Base-by-base conservation (phyloP, 148 eudicot genomes). In the Chenopodium berlandieri region DNA sequence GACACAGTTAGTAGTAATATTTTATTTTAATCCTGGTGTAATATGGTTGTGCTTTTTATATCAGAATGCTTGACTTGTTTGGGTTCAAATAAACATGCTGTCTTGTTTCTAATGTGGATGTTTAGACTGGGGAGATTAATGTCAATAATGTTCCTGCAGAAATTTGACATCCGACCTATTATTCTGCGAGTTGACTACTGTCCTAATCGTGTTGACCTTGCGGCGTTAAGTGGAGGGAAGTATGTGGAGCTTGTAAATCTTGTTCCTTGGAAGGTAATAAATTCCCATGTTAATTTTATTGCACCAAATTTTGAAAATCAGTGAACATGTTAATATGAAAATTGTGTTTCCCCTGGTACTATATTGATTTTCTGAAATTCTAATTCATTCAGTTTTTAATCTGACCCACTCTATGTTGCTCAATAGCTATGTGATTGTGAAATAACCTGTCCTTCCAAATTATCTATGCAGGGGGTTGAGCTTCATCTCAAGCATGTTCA, bases 221-320 rank as follows among this genome's bases (percentile, higher is more conserved):
- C 95, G 40, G 99, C 99, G 66, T 80, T 92, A 80, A 87, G 97
- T 82, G 91, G 92, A 79, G 97, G 99, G 75, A 96, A 94, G 85
- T 96, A 92, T 83, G 97, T 92, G 85, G 99, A 96, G 82, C 94
- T 96, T 83, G 94, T 94, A 52, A 96, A 96, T 87, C 87, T 94
- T 25, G 91, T 94, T 83, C 95, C 94, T 69, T 96, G 98, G 99
- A 96, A 92, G 99, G 99, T 96, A 90, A 84, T 63, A 68, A 22
- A 68, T 73, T 48, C 50, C 71, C 52, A 19, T 54, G 32, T 68
- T 75, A 30, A 44, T 78, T 9, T 63, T 34, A 66, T 64, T 60
- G 52, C 30, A 62, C 52, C 22, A 44, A 62, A 27, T 27, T 17
- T 73, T 74, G 17, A 9, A 74, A 50, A 20, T 14, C n/a, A 30